Evolutionary conservation across 2,329 filamentous ascomycete genomes (phyloP), one percentile per base, ranked within the genome.

Genomic region (Verticillium isaacii): DNA sequence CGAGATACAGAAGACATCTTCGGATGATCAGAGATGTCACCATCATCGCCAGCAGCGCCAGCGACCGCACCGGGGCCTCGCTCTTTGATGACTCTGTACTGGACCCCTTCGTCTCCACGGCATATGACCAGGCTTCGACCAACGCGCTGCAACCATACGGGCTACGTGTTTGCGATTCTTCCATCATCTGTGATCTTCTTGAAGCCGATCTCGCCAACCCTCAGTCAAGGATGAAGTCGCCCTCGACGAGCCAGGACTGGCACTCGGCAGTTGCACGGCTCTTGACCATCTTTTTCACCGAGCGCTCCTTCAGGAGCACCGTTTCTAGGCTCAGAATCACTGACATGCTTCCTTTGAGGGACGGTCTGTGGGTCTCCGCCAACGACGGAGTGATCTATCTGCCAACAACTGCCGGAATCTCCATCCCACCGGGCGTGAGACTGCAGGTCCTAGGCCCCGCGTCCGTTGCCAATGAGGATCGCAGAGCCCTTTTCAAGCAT

Each of bases 201-300:
- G 56, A 39, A 29, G 59, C 56, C 32, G 64, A 68, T 54, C 50
- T 69, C 65, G 25, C 62, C 59, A 64, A 8, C 23, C 15, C 25
- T 32, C 15, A 15, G 55, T 61, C 60, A 23, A 39, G 55, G 32
- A 62, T 68, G 41, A 67, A 63, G 59, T 66, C 65, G n/a, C 56
- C 64, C 2, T 15, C 45, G 32, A 67, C 60, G n/a, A 59, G 39
- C 54, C 61, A 67, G 2, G 57, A 59, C 32, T 70, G 68, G 67
- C 64, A 67, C 60, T 45, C 39, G 17, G 39, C 39, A 29, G 32
- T 37, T 25, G 58, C 58, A 55, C 52, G 54, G 23, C 19, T 60
- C 19, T 25, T 60, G n/a, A n/a, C n/a, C 11, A 15, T 37, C 17
- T 29, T 36, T 14, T 57, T 60, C 34, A 45, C 36, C 45, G n/a